Evolutionary conservation across 2,329 filamentous ascomycete genomes (phyloP).

Genomic region (Talaromyces albobiverticillius): DNA sequence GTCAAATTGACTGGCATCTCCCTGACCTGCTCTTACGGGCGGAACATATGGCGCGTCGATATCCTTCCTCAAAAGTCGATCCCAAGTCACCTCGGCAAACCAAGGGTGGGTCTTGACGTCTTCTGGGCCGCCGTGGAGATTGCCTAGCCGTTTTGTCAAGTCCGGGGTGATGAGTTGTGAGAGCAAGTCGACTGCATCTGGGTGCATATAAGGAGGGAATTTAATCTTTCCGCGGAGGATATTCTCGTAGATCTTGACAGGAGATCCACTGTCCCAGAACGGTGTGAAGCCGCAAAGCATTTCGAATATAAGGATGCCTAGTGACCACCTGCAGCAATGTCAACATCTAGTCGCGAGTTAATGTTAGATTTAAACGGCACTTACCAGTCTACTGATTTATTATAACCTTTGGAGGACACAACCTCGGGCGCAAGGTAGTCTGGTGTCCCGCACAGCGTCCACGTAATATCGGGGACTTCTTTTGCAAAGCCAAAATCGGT

Average conservation of each 20-base stretch:
- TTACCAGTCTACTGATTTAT: conserved; percentile 98
- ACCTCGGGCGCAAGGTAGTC: conserved; percentile 98
- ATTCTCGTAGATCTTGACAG: conserved; percentile 99
- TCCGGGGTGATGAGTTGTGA: conserved; percentile 92
- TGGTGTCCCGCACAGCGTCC: conserved; percentile 95
- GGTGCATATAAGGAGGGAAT: conserved; percentile 93
- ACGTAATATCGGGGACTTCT: conserved; percentile 96
- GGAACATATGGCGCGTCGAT: conserved; percentile 98
- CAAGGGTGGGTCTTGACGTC: conserved; percentile 95
- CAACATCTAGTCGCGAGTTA: too few relatives aligned
- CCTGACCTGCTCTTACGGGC: conserved; percentile 87
- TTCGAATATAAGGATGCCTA: conserved; percentile 97
- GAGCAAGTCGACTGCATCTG: conserved; percentile 88
- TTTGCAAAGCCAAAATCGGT: conserved; percentile 99
- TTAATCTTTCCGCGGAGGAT: conserved; percentile 95
- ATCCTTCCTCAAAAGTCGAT: conserved; percentile 87
- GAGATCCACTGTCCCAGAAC: conserved; percentile 96
- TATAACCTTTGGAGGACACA: conserved; percentile 98
- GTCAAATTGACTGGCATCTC: conserved; percentile 96
- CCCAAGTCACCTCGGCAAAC: conserved; percentile 98
- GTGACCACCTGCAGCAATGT: conserved; percentile 74
- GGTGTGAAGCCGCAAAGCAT: conserved; percentile 99
- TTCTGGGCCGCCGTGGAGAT: conserved; percentile 82
- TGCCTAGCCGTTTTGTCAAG: conserved; percentile 90
- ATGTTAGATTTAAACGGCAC: conserved; percentile 34